A percentile compares a stretch with the other conserved stretches of the same genome.
Evolutionary conservation across 441 rosid species (phyloP).

Genomic region (Pelargonium australe): DNA sequence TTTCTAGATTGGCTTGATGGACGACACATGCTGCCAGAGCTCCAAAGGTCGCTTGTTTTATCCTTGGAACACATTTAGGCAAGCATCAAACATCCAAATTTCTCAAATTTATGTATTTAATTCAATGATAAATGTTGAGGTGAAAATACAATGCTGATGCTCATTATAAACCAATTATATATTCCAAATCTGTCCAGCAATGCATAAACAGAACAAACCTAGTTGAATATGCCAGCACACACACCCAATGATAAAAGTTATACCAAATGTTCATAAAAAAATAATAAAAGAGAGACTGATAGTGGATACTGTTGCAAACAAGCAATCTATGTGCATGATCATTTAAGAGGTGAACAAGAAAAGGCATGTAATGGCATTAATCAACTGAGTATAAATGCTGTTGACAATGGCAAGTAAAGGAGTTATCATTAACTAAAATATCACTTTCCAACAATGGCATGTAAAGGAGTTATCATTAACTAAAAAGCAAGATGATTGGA

Average conservation of each 20-base stretch:
- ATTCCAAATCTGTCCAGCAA: neutral
- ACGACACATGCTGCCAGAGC: constrained; percentile 44
- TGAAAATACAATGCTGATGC: neutral
- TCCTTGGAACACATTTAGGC: constrained; percentile 37
- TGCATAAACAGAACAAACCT: neutral
- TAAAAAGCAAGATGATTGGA: no score
- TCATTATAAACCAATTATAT: neutral
- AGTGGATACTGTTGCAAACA: neutral
- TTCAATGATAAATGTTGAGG: neutral
- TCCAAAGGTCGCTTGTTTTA: constrained; percentile 44
- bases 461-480: no score
- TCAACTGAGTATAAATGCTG: neutral
- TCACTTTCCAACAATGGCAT: no score
- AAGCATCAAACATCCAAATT: constrained; percentile 2
- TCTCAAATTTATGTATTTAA: neutral
- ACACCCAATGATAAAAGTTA: neutral
- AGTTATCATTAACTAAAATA: neutral
- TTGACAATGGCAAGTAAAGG: neutral
- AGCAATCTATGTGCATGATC: constrained; percentile 6
- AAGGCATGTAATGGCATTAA: neutral
- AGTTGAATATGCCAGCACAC: neutral
- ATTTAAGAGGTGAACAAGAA: neutral
- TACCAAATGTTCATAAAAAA: neutral
- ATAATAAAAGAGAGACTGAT: neutral
- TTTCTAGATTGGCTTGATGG: constrained; percentile 72